Evolutionary conservation across 805 yeast genomes (phyloP), one percentile per base, ranked within the genome.

Genomic region (Starmerella sp.): DNA sequence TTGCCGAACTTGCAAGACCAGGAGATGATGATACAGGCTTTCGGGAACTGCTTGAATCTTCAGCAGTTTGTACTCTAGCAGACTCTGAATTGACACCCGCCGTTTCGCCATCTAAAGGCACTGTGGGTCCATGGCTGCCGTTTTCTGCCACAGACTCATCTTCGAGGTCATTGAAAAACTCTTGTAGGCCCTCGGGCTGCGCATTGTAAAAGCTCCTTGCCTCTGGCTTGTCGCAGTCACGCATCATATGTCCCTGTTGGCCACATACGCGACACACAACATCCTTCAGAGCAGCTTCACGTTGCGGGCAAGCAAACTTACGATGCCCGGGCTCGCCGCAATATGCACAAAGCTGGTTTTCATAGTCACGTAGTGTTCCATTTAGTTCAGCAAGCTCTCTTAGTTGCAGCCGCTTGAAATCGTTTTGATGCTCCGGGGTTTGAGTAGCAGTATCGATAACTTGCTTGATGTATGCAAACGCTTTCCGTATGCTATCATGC

Each of bases 401-500:
- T 57, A 93, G 75, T 69, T 93, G 99, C 45, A 84, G 87, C 56
- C 97, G 75, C 65, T 93, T 93, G 67, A 86, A 75, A 59, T 88
- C 95, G 68, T 91, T 93, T 66, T 87, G 95, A 1, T 96, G 96
- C 59, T 85, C 91, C 1, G 98, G 98, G 0, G 95, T 81, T 17
- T 81, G 76, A 1, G 90, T 85, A 0, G 96, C 96, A 58, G 83
- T 84, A 53, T 85, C 80, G 14, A 95, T 81, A 52, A 93, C 80
- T 54, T 79, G 79, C 62, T 87, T 80, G 53, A 95, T 83, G 15
- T 84, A 77, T 59, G 77, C 77, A 37, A 86, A 76, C 10, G 96
- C 98, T 57, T 77, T 79, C 35, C 80, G 79, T 38, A 91, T 78
- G 64, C 84, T 84, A 39, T 81, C 90, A 58, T 81, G 88, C 14